Conservation (phyloP, 164 flowering plant genomes). For the Platanus orientalis region DNA sequence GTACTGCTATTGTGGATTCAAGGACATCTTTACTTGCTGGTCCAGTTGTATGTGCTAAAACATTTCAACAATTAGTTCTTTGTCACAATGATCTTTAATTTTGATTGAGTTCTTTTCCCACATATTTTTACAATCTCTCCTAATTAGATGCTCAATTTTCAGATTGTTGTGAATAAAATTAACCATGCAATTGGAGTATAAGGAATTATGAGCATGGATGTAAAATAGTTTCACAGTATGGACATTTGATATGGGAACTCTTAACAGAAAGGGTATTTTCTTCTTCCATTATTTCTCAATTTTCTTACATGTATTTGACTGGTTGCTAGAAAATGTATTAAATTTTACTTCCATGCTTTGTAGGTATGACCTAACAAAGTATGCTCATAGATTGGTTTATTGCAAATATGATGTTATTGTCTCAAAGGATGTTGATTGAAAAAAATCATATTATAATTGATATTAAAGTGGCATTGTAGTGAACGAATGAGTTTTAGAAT, state of each 20-base stretch:
- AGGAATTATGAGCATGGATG: conserved; percentile 63
- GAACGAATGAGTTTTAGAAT: too few relatives aligned
- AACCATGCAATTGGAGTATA: conserved; percentile 82
- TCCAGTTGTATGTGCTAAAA: conserved; percentile 49
- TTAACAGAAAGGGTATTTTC: conserved; percentile 25
- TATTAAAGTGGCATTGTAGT: too few relatives aligned
- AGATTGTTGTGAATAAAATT: conserved; percentile 61
- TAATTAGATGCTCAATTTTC: conserved; percentile 13
- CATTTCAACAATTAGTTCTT: neutral
- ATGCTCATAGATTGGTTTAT: conserved; percentile 42
- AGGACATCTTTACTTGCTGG: conserved; percentile 70
- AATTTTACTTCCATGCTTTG: neutral
- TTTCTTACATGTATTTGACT: neutral
- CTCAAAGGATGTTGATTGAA: too few relatives aligned
- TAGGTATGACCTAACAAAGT: conserved; percentile 46
- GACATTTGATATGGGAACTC: conserved; percentile 58
- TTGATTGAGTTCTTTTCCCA: neutral
- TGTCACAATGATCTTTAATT: neutral
- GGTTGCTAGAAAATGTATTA: neutral
- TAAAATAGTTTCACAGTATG: conserved; percentile 56
- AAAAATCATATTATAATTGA: too few relatives aligned
- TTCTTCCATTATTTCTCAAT: neutral
- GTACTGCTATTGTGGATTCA: conserved; percentile 66
- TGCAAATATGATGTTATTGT: too few relatives aligned
- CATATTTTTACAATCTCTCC: neutral